Evolutionary conservation across 768 basidiomycete genomes (phyloP).

Genomic region (Dentipellis sp.): DNA sequence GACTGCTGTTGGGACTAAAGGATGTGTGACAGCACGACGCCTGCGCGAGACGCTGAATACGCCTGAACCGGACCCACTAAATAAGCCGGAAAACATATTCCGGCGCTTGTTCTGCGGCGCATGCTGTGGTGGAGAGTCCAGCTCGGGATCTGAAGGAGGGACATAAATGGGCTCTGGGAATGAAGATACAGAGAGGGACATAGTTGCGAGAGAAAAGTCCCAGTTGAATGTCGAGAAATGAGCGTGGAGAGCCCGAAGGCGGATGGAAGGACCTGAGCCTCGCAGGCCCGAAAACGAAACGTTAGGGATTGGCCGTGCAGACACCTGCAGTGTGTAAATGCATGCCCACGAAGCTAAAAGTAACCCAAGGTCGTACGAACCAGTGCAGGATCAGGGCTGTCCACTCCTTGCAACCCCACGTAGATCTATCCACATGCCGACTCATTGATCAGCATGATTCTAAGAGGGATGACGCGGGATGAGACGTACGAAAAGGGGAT

Average conservation of each 20-base stretch:
- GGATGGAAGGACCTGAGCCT: background rate
- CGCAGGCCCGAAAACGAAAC: background rate
- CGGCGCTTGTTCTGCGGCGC: background rate
- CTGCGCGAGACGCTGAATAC: background rate
- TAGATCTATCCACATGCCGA: background rate
- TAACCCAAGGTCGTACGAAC: background rate
- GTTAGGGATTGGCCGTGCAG: background rate
- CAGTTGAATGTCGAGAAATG: background rate
- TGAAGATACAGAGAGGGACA: slow-evolving; percentile 14
- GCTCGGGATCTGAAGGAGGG: background rate
- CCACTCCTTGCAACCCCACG: background rate
- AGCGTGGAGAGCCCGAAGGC: background rate
- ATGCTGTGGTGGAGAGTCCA: background rate
- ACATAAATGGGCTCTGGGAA: slow-evolving; percentile 9
- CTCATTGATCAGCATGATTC: background rate
- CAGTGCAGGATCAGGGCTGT: background rate
- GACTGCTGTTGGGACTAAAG: background rate
- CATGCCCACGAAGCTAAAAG: no score
- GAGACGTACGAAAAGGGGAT: background rate
- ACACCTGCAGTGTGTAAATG: background rate
- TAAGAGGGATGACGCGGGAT: background rate
- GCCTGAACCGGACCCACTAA: background rate
- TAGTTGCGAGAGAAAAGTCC: background rate
- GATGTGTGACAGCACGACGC: background rate
- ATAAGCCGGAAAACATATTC: slow-evolving; percentile 1